Evolutionary conservation across 495 filamentous ascomycete species (phyloP), one percentile per base, ranked within the genome.

Genomic region (Filosporella fistucella): DNA sequence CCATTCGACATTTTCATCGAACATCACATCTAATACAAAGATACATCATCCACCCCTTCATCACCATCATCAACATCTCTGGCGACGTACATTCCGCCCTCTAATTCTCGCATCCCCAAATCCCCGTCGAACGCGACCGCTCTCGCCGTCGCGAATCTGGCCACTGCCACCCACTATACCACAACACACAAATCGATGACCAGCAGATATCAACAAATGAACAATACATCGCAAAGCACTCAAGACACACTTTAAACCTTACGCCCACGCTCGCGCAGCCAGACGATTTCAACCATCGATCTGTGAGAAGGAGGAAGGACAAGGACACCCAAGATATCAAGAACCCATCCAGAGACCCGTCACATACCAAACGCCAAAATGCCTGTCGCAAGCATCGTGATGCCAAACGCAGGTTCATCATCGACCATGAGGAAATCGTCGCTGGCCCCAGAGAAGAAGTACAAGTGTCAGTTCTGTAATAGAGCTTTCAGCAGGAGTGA

Each of bases 381-480:
- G 72, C 77, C 82, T 54, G 78, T 72, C 70, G 75, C 81, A 62
- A 82, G 76, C 70, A 79, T 79, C 56, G 69, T 75, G 51, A 70
- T 74, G 54, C 68, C 76, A 42, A 66, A 76, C 36, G 63, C 77
- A 55, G 68, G 76, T 50, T 61, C 77, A 63, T 71, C 78, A 49
- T 74, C 85, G 50, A 74, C 76, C 26, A 73, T 71, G 59, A 66
- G 80, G 56, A 83, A 81, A 63, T 64, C 78, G 46, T 69, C 78
- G 30, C 64, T 77, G 57, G 78, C 78, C 36, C 87, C 91, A 34
- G 91, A 96, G 73, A 89, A 91, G 74, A 96, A 95, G 68, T 98
- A 98, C 80, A 96, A 97, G 69, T 98, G 93, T 71, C 89, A 95
- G 76, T 98, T 96, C 69, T 98, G 93, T 75, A 88, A 86, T 67